Percentiles rank a stretch among this genome's conserved stretches.
Conservation (phyloP, 2,329 filamentous ascomycete species). For the Pseudocercospora cruenta region DNA sequence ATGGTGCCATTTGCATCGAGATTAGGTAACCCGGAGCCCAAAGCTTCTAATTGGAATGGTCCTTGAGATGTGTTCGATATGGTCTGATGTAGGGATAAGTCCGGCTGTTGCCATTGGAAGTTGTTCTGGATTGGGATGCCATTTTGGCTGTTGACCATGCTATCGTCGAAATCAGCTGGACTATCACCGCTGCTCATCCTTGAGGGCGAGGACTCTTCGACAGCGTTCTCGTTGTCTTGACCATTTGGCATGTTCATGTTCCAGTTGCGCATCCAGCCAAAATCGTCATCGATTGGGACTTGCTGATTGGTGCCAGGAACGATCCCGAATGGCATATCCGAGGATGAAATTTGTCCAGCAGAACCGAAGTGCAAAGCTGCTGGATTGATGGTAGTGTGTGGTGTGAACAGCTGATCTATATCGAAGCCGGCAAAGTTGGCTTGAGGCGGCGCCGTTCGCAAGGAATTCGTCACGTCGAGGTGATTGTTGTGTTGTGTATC, state of each 20-base stretch:
- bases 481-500: constrained; percentile 72
- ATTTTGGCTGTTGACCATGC: constrained; percentile 76
- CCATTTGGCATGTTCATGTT: constrained; percentile 68
- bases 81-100: constrained; percentile 66
- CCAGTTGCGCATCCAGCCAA: constrained; percentile 84
- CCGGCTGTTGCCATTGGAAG: constrained; percentile 64
- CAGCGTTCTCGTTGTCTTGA: constrained; percentile 72
- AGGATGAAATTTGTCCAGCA: constrained; percentile 48
- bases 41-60: constrained; percentile 75
- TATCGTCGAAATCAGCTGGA: constrained; percentile 87
- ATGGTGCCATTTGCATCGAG: constrained; percentile 71
- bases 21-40: constrained; percentile 75
- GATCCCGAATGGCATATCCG: constrained; percentile 50
- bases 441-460: constrained; percentile 78
- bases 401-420: constrained; percentile 71
- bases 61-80: constrained; percentile 64
- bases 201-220: constrained; percentile 93
- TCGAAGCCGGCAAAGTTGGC: constrained; percentile 72
- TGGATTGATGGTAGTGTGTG: constrained; percentile 65
- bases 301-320: constrained; percentile 47
- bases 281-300: constrained; percentile 72
- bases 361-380: constrained; percentile 78
- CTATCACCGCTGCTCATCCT: constrained; percentile 95
- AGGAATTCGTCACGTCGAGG: constrained; percentile 63
- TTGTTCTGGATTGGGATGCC: constrained; percentile 32